These are phyloP conservation scores for Suillus weaverae DNA, from an alignment of 768 basidiomycete genomes.

Conservation along the genomic window DNA sequence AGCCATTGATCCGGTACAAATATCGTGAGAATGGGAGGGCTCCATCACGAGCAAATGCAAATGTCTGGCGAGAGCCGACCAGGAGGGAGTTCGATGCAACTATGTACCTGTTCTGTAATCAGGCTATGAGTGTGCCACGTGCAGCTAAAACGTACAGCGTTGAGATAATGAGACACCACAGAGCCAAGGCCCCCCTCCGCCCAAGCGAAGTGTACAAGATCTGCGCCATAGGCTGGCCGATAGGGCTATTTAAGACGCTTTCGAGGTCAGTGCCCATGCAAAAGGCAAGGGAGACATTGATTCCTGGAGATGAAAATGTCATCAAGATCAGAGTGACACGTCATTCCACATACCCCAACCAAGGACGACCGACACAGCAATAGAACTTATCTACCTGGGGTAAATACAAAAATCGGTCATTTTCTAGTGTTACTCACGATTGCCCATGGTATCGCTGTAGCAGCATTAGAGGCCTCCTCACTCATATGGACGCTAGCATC, in stretches of 20 bases:
- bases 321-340: neutral
- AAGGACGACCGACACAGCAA: neutral
- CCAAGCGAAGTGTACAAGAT: neutral
- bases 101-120: neutral
- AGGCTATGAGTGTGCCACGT: neutral
- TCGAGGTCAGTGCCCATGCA: neutral
- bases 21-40: neutral
- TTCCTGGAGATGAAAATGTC: neutral
- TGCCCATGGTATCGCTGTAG: neutral
- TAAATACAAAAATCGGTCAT: neutral
- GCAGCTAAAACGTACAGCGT: neutral
- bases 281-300: neutral
- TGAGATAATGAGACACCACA: constrained; percentile 1
- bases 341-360: neutral
- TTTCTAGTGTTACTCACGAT: neutral
- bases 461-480: constrained; percentile 9
- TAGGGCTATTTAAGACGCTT: neutral
- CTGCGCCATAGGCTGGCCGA: neutral
- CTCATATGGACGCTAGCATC: neutral
- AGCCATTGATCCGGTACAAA: constrained; percentile 1
- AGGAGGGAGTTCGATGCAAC: constrained; percentile 1
- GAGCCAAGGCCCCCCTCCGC: neutral
- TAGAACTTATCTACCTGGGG: neutral
- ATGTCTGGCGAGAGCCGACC: neutral
- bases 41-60: constrained; percentile 1